phyloP scores from a whole-genome alignment of 441 rosid species.

The Gossypium lobatum region DNA sequence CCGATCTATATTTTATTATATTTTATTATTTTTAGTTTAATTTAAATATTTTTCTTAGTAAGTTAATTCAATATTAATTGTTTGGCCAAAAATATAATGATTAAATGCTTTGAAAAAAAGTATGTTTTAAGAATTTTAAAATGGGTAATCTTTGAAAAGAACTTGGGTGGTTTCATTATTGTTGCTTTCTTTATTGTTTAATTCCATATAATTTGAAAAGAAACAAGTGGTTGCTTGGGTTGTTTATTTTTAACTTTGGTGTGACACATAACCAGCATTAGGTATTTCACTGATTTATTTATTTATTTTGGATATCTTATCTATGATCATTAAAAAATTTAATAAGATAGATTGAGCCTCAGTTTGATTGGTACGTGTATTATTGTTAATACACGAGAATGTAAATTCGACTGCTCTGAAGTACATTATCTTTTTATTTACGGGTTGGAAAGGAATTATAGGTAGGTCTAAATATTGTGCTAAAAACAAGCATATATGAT shows the following conservation, averaged over 20 bases:
- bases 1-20: too few species aligned
- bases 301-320: too few species aligned
- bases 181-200: background rate
- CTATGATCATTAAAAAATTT: too few species aligned
- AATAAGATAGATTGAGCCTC: too few species aligned
- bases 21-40: background rate
- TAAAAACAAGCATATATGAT: too few species aligned
- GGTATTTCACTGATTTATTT: too few species aligned
- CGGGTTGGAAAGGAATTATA: accelerated
- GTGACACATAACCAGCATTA: background rate
- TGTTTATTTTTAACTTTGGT: background rate
- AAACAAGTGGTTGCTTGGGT: background rate
- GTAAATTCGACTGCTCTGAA: accelerated
- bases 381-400: too few species aligned
- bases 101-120: background rate
- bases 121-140: background rate
- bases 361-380: too few species aligned
- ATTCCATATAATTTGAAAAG: too few species aligned
- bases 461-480: accelerated
- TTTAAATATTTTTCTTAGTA: too few species aligned
- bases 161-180: background rate
- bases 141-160: background rate
- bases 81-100: too few species aligned
- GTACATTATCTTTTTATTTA: too few species aligned
- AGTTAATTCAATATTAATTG: background rate